Conservation (phyloP, 805 yeast genomes). For the Teunomyces cretensis region DNA sequence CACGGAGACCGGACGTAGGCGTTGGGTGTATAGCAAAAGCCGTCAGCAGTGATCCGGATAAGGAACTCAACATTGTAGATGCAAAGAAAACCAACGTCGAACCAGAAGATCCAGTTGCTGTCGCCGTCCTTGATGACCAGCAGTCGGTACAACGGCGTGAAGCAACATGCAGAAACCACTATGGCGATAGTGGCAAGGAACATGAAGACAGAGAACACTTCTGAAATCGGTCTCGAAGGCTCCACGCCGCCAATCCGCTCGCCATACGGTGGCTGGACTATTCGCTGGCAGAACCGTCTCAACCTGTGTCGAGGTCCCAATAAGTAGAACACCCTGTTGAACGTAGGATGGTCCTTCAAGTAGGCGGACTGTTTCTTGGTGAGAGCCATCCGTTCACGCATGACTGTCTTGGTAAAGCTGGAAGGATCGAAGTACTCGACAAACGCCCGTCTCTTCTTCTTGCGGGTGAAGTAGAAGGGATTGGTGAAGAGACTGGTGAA, state of each 20-base stretch:
- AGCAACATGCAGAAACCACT: conserved; percentile 73
- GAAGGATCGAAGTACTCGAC: too few species aligned
- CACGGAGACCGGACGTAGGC: conserved; percentile 78
- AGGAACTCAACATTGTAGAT: conserved; percentile 22
- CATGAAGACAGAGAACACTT: conserved; percentile 52
- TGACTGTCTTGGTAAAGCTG: too few species aligned
- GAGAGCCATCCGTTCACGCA: too few species aligned
- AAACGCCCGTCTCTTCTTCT: too few species aligned
- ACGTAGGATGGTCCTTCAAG: conserved; percentile 52
- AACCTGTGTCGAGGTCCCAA: conserved; percentile 65
- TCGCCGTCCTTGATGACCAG: conserved; percentile 24
- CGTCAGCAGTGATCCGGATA: conserved; percentile 22
- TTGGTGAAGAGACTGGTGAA: too few species aligned
- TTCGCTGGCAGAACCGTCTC: conserved; percentile 68
- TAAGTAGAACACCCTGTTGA: conserved; percentile 64
- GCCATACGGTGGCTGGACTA: conserved; percentile 42
- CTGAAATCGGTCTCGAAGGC: conserved; percentile 22
- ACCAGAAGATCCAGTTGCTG: conserved; percentile 61
- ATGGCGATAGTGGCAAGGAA: conserved; percentile 63
- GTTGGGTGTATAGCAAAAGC: conserved; percentile 30
- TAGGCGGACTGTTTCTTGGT: too few species aligned
- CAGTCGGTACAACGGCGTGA: conserved; percentile 75
- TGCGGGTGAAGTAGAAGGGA: too few species aligned
- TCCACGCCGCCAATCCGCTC: too few species aligned
- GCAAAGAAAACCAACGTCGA: conserved; percentile 58